These are phyloP conservation scores for Smittium mucronatum DNA, from an alignment of 371 early-diverging fungal genomes.

Conservation along the genomic window DNA sequence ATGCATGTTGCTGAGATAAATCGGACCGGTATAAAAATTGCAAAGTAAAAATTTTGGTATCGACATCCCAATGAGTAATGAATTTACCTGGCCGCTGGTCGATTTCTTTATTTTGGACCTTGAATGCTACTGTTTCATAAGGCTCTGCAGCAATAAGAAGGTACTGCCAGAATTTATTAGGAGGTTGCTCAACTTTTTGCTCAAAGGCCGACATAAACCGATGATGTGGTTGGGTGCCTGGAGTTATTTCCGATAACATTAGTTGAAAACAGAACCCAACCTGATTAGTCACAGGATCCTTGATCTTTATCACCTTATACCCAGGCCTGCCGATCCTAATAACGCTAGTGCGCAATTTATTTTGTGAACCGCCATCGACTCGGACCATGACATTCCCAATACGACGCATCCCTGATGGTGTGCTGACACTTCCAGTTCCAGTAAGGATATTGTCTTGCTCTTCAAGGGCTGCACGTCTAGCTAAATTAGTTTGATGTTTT, in stretches of 20 bases:
- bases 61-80: slow-evolving; percentile 91
- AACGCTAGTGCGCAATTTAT: slow-evolving; percentile 36
- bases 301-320: slow-evolving; percentile 87
- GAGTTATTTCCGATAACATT: slow-evolving; percentile 79
- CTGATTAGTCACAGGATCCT: slow-evolving; percentile 77
- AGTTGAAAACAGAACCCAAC: slow-evolving; percentile 87
- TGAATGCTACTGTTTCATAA: slow-evolving; percentile 91
- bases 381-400: slow-evolving; percentile 12
- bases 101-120: slow-evolving; percentile 82
- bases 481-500: slow-evolving; percentile 94
- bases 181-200: slow-evolving; percentile 72
- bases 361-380: not conserved
- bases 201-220: slow-evolving; percentile 98
- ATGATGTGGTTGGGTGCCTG: slow-evolving; percentile 65
- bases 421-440: slow-evolving; percentile 15
- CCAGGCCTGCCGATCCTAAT: slow-evolving; percentile 97
- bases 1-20: too few species aligned
- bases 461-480: slow-evolving; percentile 83
- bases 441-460: slow-evolving; percentile 18
- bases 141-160: slow-evolving; percentile 92
- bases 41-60: slow-evolving; percentile 69
- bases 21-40: slow-evolving; percentile 73
- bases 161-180: slow-evolving; percentile 83
- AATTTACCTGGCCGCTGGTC: slow-evolving; percentile 62
- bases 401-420: not conserved